Evolutionary conservation across 2,329 filamentous ascomycete genomes (phyloP).

Genomic region (Penicillium sp.): DNA sequence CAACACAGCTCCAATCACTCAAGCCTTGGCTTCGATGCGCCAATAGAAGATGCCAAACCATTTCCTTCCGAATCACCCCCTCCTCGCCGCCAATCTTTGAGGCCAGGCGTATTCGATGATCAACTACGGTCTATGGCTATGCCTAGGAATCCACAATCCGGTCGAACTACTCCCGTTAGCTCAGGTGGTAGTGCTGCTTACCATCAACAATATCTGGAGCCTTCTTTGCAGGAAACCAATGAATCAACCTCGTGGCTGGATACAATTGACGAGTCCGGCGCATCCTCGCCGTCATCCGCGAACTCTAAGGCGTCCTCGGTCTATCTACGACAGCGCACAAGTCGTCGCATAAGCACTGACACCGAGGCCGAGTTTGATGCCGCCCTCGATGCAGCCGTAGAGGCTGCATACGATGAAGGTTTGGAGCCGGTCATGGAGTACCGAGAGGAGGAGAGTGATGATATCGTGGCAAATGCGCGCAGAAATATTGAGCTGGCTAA

Average conservation of each 20-base stretch:
- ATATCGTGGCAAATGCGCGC: slow-evolving; percentile 52
- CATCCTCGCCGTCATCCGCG: slow-evolving; percentile 74
- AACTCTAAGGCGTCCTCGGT: slow-evolving; percentile 77
- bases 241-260: slow-evolving; percentile 92
- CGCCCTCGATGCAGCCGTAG: slow-evolving; percentile 89
- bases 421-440: slow-evolving; percentile 65
- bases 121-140: slow-evolving; percentile 15
- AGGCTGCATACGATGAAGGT: slow-evolving; percentile 91
- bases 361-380: slow-evolving; percentile 92
- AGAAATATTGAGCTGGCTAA: slow-evolving; percentile 73
- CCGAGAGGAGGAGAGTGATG: slow-evolving; percentile 32
- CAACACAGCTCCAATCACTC: slow-evolving; percentile 51
- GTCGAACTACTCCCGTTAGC: slow-evolving; percentile 9
- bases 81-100: slow-evolving; percentile 40
- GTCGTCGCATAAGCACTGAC: slow-evolving; percentile 66
- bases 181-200: slow-evolving; percentile 9
- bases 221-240: slow-evolving; percentile 56
- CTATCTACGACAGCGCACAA: slow-evolving; percentile 67
- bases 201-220: slow-evolving; percentile 12
- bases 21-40: slow-evolving; percentile 39
- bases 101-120: slow-evolving; percentile 36
- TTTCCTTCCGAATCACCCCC: slow-evolving; percentile 34
- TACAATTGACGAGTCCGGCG: slow-evolving; percentile 86
- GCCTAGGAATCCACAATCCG: slow-evolving; percentile 2
- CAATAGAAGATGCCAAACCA: slow-evolving; percentile 26